phyloP scores from a whole-genome alignment of 441 rosid species.

The Corymbia calophylla region DNA sequence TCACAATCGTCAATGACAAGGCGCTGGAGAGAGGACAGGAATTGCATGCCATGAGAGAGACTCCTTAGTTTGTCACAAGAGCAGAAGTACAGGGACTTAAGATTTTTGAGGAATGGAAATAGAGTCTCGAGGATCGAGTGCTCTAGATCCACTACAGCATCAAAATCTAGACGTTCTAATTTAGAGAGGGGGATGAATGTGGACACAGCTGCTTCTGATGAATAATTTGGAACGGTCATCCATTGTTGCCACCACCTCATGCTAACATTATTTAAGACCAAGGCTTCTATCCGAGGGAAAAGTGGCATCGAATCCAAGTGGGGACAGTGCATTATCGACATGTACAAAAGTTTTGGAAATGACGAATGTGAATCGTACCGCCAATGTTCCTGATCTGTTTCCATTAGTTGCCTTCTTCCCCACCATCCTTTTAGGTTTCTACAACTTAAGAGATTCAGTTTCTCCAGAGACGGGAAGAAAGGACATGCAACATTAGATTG shows the following conservation, averaged over 20 bases:
- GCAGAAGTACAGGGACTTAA: too few species aligned
- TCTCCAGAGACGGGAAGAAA: not conserved
- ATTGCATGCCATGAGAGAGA: too few species aligned
- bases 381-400: not conserved
- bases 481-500: not conserved
- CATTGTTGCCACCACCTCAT: not conserved
- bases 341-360: not conserved
- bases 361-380: not conserved
- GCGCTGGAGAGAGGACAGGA: too few species aligned
- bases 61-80: too few species aligned
- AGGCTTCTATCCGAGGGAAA: fast-evolving
- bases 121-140: too few species aligned
- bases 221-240: not conserved
- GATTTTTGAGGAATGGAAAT: too few species aligned
- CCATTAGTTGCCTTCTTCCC: not conserved
- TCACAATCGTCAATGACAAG: too few species aligned
- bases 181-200: not conserved
- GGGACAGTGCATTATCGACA: not conserved
- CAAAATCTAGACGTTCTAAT: too few species aligned
- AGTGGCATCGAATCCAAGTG: not conserved
- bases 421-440: not conserved
- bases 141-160: too few species aligned
- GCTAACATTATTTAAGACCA: not conserved
- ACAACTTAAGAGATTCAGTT: fast-evolving
- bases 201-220: not conserved